These are phyloP conservation scores for Trichoderma gamsii DNA, from an alignment of 495 filamentous ascomycete genomes.

Conservation along the genomic window DNA sequence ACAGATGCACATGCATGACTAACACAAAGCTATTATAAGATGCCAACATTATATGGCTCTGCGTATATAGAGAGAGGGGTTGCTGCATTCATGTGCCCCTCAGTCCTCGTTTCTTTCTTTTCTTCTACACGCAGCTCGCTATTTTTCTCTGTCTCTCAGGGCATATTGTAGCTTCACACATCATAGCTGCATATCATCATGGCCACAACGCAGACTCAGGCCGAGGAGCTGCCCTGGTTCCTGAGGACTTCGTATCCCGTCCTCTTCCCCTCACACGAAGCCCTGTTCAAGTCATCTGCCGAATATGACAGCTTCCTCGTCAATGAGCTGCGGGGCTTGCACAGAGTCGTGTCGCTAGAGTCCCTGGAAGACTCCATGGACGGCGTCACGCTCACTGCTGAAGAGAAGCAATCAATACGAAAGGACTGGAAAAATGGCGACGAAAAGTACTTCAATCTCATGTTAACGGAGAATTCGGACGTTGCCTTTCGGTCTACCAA, in stretches of 20 bases:
- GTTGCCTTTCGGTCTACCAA: constrained; percentile 36
- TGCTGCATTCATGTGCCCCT: background rate
- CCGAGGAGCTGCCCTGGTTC: constrained; percentile 24
- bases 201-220: constrained; percentile 3
- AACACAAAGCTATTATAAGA: background rate
- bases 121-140: background rate
- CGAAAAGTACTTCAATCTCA: constrained; percentile 30
- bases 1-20: background rate
- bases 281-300: constrained; percentile 25
- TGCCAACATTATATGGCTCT: no score
- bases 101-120: background rate
- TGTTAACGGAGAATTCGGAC: constrained; percentile 38
- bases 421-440: background rate
- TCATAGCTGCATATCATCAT: constrained; percentile 8
- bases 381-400: constrained; percentile 15
- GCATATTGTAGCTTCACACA: background rate
- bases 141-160: no score
- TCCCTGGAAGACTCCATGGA: constrained; percentile 17
- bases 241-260: constrained; percentile 37
- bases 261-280: constrained; percentile 29
- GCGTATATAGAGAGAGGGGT: no score
- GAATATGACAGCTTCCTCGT: constrained; percentile 28
- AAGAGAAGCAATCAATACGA: constrained; percentile 1
- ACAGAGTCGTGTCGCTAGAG: background rate
- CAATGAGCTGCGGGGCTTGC: constrained; percentile 16